Base-by-base conservation (phyloP, 805 yeast species). In the Kurtzmaniella fragi region DNA sequence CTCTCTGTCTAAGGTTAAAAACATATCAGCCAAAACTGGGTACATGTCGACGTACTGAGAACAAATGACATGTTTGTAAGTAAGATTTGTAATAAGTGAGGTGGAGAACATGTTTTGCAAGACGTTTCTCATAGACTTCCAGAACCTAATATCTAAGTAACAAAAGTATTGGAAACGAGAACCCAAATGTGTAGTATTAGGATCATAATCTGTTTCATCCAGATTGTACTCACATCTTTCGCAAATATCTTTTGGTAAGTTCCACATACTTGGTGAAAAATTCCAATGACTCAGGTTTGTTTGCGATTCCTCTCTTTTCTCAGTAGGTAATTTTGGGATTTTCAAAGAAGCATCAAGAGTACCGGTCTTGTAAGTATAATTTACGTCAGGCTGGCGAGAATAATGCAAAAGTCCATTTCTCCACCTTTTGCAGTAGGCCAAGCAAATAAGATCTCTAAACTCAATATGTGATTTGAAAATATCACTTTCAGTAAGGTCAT, bases 21-120 rank as follows among this genome's bases (percentile, higher is more conserved):
- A 85, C 65, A 83, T 67, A 45, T 86, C 86, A 1, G 84, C 78
- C 12, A 86, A 61, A 7, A 76, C 71, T 0, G 95, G 90, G 56
- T 91, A 91, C 0, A 88, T 67, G 48, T 88, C 95, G 32, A 88
- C 84, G 52, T 88, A 89, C 49, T 88, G 91, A 30, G 76, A 73
- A n/a, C 84, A 80, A 31, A 84, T 63, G n/a, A 81, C 54, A 25
- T 71, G 57, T 51, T 80, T 81, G 54, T 70, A 81, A 11, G 58
- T 62, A 36, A 71, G 57, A 50, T 80, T 80, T 11, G 86, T 76
- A 13, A 86, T 78, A 42, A 87, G 59, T 0, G 82, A 73, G 0
- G 81, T 70, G 30, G 84, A 74, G 52, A 78, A 82, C 41, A 86
- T 59, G 46, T 80, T 86, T 42, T 83, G 84, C 11, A 84, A 61